Evolutionary conservation across 1,139 yeast species (phyloP), one percentile per base, ranked within the genome.

Genomic region (Diutina pseudorugosa): DNA sequence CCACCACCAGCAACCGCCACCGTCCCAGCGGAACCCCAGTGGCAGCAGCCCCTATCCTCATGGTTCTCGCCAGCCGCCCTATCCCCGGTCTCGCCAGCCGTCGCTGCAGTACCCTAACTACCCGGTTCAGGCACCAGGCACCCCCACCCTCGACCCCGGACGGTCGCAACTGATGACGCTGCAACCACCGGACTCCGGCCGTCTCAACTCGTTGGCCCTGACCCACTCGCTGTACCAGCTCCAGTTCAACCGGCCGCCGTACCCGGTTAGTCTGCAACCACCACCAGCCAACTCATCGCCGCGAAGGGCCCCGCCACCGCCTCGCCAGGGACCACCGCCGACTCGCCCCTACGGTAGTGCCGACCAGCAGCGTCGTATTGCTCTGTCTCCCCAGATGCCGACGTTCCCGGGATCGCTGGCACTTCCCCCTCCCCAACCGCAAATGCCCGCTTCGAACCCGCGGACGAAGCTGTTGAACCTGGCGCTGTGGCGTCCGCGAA

Each of bases 181-280:
- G 16, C 19, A 14, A 19, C 30, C 16, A 8, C 12, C 47, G 19
- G 42, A 40, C 42, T 16, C 19, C 16, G 49, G 49, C n/a, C 49
- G 49, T 5, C 49, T 45, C n/a, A 45, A 45, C 30, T n/a, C 21
- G n/a, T 18, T 45, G 23, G 36, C 49, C n/a, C 49, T 45, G 49
- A 27, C 49, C 36, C 49, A 45, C 21, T 45, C 49, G 21, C 49
- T n/a, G 19, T 45, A 16, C 19, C 49, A 45, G 30, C 21, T 45
- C 7, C 25, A 45, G 11, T 33, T 23, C 16, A 40, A 40, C 20
- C 20, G 20, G 18, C 42, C 42, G 42, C 42, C 42, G 42, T 40
- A 40, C 42, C 42, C 42, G 11, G 42, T 40, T 19, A 19, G 20
- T 12, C 47, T 33, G 7, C 33, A 23, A n/a, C 25, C 9, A 6